These are phyloP conservation scores for Camellia lanceoleosa DNA, from an alignment of 148 eudicot genomes.

Conservation along the genomic window DNA sequence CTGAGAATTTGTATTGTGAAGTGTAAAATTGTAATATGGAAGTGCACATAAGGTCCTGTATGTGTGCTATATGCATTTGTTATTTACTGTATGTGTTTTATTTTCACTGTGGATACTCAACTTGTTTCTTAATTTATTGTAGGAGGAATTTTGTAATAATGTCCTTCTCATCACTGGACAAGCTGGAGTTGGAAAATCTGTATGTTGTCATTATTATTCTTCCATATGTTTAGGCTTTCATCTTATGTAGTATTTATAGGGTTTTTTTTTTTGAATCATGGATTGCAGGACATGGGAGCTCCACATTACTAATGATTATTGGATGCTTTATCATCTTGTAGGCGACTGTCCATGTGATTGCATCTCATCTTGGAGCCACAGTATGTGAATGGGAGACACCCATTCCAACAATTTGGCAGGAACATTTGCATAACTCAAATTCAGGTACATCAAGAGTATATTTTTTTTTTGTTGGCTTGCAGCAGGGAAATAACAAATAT, in stretches of 20 bases:
- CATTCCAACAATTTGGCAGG: constrained; percentile 94
- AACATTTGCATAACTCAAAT: constrained; percentile 66
- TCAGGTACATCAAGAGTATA: constrained; percentile 44
- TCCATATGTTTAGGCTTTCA: not conserved
- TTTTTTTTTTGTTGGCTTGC: not conserved
- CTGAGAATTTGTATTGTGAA: not conserved
- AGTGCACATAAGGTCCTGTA: not conserved
- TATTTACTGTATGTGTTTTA: not conserved
- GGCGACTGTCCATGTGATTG: constrained; percentile 75
- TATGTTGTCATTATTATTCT: constrained; percentile 34
- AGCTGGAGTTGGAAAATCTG: constrained; percentile 98
- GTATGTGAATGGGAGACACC: constrained; percentile 94
- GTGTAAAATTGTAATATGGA: not conserved
- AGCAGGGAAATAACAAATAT: not conserved
- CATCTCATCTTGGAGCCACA: constrained; percentile 65
- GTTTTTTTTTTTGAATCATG: not conserved
- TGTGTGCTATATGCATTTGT: constrained; percentile 3
- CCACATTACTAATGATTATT: constrained; percentile 7
- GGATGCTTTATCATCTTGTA: constrained; percentile 30
- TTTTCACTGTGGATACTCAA: constrained; percentile 10
- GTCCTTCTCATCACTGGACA: constrained; percentile 79
- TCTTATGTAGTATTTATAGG: no score
- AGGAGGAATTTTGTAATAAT: constrained; percentile 41
- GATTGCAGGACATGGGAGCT: constrained; percentile 1
- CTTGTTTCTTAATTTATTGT: constrained; percentile 19